Evolutionary conservation across 1,139 yeast genomes (phyloP).

Genomic region (Yamadazyma kanchanaburiensis): DNA sequence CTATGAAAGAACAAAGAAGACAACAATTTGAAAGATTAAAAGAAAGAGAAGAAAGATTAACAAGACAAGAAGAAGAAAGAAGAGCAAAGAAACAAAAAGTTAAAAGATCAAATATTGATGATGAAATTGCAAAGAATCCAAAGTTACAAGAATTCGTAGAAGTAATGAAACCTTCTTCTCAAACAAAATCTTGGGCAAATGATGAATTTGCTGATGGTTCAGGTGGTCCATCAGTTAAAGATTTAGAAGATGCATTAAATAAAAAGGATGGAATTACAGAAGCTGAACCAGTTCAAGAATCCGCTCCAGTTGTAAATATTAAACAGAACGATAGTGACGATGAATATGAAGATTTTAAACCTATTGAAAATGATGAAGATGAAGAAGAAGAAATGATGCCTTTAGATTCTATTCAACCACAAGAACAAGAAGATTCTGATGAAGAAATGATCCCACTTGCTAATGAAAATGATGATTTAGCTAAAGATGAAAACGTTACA

Average conservation of each 20-base stretch:
- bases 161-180: conserved; percentile 73
- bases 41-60: conserved; percentile 52
- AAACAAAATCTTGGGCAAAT: conserved; percentile 71
- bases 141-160: conserved; percentile 77
- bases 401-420: conserved; percentile 4
- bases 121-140: conserved; percentile 60
- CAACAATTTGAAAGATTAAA: conserved; percentile 51
- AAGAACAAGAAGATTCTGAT: conserved; percentile 12
- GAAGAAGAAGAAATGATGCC: conserved; percentile 18
- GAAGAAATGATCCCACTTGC: conserved; percentile 14
- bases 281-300: conserved; percentile 11
- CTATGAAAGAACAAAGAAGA: conserved; percentile 62
- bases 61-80: conserved; percentile 44
- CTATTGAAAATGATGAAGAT: conserved; percentile 23
- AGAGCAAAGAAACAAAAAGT: conserved; percentile 21
- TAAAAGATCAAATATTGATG: conserved; percentile 40
- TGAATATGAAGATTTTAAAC: conserved; percentile 57
- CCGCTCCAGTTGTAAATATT: conserved; percentile 18
- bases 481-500: conserved; percentile 55
- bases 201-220: conserved; percentile 56
- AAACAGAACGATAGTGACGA: conserved; percentile 59
- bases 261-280: conserved; percentile 15
- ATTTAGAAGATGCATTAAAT: conserved; percentile 38
- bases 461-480: conserved; percentile 20
- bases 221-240: conserved; percentile 48